These are phyloP conservation scores for Musa balbisiana DNA, from an alignment of 202 grass and related monocot genomes.

Conservation along the genomic window DNA sequence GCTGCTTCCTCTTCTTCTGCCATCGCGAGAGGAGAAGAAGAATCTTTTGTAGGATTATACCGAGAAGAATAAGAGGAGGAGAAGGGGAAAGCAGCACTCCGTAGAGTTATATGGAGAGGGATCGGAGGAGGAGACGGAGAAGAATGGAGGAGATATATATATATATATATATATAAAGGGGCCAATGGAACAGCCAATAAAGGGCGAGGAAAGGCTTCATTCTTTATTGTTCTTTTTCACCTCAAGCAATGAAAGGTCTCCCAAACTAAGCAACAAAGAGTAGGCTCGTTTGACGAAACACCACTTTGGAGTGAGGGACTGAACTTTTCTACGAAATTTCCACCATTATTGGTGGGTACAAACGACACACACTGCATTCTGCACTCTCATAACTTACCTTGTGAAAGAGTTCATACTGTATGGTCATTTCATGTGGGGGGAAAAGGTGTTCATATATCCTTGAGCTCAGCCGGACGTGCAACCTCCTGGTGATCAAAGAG, in stretches of 20 bases:
- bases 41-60: too few species aligned
- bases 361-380: too few species aligned
- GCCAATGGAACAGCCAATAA: background rate
- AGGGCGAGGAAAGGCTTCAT: background rate
- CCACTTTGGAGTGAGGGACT: background rate
- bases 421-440: background rate
- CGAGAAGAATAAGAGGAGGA: too few species aligned
- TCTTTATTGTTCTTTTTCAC: background rate
- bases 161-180: background rate
- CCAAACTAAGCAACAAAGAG: background rate
- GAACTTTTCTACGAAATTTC: background rate
- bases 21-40: background rate
- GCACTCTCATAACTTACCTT: too few species aligned
- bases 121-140: background rate
- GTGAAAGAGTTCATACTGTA: background rate
- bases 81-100: background rate
- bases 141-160: too few species aligned
- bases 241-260: background rate
- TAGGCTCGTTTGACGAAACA: background rate
- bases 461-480: background rate
- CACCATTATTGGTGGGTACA: too few species aligned
- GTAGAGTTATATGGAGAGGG: background rate
- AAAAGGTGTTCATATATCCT: background rate
- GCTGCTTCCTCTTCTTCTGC: background rate
- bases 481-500: background rate